phyloP scores from a whole-genome alignment of 371 early-diverging fungal genomes.

The Syncephalastrum sp. region DNA sequence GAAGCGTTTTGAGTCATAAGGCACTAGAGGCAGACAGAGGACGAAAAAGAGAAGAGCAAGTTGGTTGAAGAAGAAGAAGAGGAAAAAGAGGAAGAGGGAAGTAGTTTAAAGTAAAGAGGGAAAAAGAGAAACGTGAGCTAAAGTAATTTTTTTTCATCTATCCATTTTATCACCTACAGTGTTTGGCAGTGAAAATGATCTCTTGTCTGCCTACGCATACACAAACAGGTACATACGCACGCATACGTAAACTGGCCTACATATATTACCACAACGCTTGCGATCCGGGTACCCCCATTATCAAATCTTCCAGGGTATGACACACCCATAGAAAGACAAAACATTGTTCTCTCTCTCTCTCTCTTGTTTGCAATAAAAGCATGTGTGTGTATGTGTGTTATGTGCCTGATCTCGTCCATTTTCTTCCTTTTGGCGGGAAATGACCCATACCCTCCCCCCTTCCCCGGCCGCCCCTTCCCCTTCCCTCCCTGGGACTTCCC shows the following conservation, averaged over 20 bases:
- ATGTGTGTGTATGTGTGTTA: background rate
- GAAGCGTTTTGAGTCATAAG: constrained; percentile 14
- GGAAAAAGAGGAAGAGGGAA: constrained; percentile 21
- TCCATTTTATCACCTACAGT: constrained; percentile 26
- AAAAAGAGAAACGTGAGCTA: constrained; percentile 20
- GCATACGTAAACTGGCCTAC: constrained; percentile 12
- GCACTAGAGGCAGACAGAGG: constrained; percentile 14
- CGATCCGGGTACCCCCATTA: background rate
- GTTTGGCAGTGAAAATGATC: constrained; percentile 7
- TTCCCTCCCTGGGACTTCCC: constrained; percentile 1
- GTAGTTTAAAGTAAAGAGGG: constrained; percentile 1
- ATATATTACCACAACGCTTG: constrained; percentile 11
- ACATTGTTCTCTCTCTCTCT: background rate
- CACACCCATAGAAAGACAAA: background rate
- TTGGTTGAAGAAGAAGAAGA: constrained; percentile 14
- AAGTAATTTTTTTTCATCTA: constrained; percentile 32
- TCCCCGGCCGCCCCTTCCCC: constrained; percentile 6
- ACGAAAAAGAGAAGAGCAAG: constrained; percentile 13
- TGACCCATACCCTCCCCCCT: background rate
- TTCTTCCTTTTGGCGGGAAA: constrained; percentile 15
- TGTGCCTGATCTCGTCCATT: background rate
- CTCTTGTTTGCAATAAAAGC: background rate
- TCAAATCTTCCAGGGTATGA: background rate
- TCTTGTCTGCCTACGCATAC: constrained; percentile 9
- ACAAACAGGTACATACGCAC: constrained; percentile 2